A percentile compares a stretch with the other conserved stretches of the same genome.
Evolutionary conservation across 1,284 basidiomycete genomes (phyloP).

Genomic region (Fomes fomentarius): DNA sequence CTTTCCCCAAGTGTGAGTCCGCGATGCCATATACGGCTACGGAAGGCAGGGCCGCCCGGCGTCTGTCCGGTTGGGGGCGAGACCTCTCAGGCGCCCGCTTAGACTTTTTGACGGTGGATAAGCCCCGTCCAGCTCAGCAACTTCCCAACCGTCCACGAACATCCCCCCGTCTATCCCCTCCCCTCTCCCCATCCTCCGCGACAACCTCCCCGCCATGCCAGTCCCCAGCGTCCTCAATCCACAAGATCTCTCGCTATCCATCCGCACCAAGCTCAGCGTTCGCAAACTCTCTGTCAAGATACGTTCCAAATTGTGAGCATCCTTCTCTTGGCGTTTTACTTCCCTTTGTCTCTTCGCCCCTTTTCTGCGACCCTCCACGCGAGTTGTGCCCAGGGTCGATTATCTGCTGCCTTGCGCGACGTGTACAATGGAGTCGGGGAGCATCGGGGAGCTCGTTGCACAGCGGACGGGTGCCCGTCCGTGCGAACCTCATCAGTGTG

Average conservation of each 20-base stretch:
- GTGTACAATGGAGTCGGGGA: background rate
- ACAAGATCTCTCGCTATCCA: background rate
- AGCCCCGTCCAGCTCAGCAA: slow-evolving; percentile 8
- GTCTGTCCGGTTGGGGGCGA: slow-evolving; percentile 2
- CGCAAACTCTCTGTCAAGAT: slow-evolving; percentile 16
- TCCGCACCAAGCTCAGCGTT: slow-evolving; percentile 12
- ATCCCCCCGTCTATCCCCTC: background rate
- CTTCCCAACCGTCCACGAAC: slow-evolving; percentile 8
- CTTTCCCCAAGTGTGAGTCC: background rate
- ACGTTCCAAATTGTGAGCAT: slow-evolving; percentile 21
- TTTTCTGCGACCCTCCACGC: no score
- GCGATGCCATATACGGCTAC: background rate
- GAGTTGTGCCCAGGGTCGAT: no score
- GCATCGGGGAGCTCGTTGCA: background rate
- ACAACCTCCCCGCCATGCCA: slow-evolving; percentile 16
- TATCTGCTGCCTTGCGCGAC: background rate
- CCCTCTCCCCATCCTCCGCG: slow-evolving; percentile 9
- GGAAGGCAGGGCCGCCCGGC: slow-evolving; percentile 1
- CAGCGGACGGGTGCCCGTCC: slow-evolving; percentile 8
- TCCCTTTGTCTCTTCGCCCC: background rate
- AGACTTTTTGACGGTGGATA: slow-evolving; percentile 21
- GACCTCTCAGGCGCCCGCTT: slow-evolving; percentile 12
- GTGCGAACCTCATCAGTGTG: slow-evolving; percentile 15
- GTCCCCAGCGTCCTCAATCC: slow-evolving; percentile 1
- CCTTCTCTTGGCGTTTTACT: background rate